Percentiles rank a stretch among this genome's conserved stretches.
These are phyloP conservation scores for Botrytis aclada DNA, from an alignment of 2,329 filamentous ascomycete genomes.

Conservation along the genomic window DNA sequence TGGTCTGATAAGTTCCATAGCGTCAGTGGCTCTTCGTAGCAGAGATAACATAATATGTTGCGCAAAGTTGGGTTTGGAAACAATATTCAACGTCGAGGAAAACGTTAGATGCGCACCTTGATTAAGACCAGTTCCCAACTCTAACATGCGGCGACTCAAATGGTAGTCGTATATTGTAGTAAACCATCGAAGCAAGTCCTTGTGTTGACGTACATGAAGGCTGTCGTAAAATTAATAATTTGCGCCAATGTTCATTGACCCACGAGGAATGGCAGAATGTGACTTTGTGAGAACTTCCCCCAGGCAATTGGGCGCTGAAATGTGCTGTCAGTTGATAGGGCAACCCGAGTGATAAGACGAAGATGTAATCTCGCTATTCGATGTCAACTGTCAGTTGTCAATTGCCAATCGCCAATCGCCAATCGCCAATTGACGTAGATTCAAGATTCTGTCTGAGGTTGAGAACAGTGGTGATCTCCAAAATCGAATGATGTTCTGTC, in stretches of 20 bases:
- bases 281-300: neutral
- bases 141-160: conserved; percentile 20
- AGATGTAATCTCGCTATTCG: neutral
- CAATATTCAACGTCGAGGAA: neutral
- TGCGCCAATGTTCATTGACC: neutral
- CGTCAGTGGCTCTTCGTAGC: conserved; percentile 11
- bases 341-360: conserved; percentile 4
- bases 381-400: neutral
- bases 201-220: conserved; percentile 10
- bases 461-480: neutral
- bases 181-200: conserved; percentile 14
- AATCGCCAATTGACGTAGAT: neutral
- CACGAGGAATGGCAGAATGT: neutral
- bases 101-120: conserved; percentile 16
- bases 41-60: neutral
- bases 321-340: conserved; percentile 17
- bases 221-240: neutral
- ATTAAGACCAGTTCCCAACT: conserved; percentile 20
- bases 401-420: too few relatives aligned
- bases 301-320: conserved; percentile 5
- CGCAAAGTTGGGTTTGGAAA: neutral
- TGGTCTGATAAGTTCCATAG: conserved; percentile 11
- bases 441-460: neutral
- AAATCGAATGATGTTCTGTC: neutral
- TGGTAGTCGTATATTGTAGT: conserved; percentile 1